Evolutionary conservation across 2,329 filamentous ascomycete species (phyloP), one percentile per base, ranked within the genome.

Genomic region (Torrubiella hemipterigena): DNA sequence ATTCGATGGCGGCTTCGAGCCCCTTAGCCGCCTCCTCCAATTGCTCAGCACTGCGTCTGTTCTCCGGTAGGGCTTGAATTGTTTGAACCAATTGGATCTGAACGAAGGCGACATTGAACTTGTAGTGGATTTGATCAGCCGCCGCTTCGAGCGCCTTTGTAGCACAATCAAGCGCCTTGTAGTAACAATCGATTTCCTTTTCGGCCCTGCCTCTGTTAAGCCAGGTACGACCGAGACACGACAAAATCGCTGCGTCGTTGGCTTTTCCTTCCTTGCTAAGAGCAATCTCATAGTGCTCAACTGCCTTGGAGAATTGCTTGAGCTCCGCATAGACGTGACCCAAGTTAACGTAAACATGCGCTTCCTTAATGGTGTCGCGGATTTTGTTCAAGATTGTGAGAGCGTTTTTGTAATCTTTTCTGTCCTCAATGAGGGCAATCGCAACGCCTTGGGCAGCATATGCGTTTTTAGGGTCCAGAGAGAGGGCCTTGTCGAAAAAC

Each of bases 31-130:
- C 87, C 32, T 79, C 73, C 49, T 93, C 71, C 7, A 98, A 75
- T 46, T 96, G 86, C 37, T 72, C 69, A 4, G 89, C 66, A 0
- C 81, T 82, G 30, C 86, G 77, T 49, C 87, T 77, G 6, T 73
- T 72, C 50, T 95, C 84, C 5, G 73, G 66, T 32, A 94, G 64
- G 21, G 63, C 67, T 54, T 85, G 79, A 33, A 95, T 76, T 18
- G 81, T 73, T 27, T 81, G 80, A 14, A 89, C 89, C 33, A 96
- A 77, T 53, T 95, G 87, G 39, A 94, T 93, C 51, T 96, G 91
- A 17, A 96, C 84, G 49, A 95, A 98, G 1, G 91, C 91, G 17
- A 98, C 83, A 48, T 98, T 98, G 69, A 98, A 98, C 53, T 91
- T 85, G 55, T 91, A 84, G 55, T 94, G 85, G 18, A 87, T 69